These are phyloP conservation scores for Tuber borchii DNA, from an alignment of 495 filamentous ascomycete species.

Conservation along the genomic window DNA sequence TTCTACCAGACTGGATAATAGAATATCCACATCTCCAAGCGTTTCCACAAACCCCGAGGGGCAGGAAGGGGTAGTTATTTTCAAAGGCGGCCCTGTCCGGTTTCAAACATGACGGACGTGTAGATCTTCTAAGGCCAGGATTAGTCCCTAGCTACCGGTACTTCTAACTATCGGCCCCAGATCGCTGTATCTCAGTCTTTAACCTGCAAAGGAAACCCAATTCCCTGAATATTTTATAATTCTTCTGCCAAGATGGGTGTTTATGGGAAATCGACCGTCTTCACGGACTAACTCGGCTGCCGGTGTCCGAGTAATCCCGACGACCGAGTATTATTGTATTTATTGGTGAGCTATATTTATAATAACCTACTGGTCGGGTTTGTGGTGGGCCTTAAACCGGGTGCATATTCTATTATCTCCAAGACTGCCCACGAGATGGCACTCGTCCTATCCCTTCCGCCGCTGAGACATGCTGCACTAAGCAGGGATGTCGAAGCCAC, in stretches of 20 bases:
- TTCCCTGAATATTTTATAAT: background rate
- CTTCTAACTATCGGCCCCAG: background rate
- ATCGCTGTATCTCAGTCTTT: background rate
- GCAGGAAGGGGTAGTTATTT: background rate
- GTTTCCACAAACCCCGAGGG: background rate
- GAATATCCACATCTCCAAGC: background rate
- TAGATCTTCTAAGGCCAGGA: background rate
- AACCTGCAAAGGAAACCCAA: background rate
- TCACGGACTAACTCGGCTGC: background rate
- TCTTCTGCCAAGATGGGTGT: background rate
- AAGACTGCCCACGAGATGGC: background rate
- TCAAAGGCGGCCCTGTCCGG: background rate
- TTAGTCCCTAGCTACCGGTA: background rate
- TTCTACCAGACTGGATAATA: background rate
- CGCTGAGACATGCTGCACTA: too few relatives aligned
- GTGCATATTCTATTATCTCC: background rate
- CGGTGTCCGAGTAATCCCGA: background rate
- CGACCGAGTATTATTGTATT: background rate
- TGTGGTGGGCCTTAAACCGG: background rate
- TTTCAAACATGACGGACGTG: background rate
- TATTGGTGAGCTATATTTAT: background rate
- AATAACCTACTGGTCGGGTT: background rate
- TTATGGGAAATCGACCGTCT: background rate
- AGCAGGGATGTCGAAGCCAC: too few relatives aligned
- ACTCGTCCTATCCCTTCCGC: background rate